Evolutionary conservation across 2,329 filamentous ascomycete genomes (phyloP).

Genomic region (Parafenestella ontariensis): DNA sequence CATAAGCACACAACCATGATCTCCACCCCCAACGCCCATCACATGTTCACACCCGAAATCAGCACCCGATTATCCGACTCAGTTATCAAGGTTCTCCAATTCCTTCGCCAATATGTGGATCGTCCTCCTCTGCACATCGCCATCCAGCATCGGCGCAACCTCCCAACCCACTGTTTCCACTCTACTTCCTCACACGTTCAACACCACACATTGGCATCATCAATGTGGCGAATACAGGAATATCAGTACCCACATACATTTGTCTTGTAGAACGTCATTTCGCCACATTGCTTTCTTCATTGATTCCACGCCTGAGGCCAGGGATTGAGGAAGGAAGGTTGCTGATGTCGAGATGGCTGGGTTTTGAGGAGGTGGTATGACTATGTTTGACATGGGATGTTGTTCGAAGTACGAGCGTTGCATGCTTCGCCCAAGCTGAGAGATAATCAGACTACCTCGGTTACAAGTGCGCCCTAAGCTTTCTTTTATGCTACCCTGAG

Average conservation of each 20-base stretch:
- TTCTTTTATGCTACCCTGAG: no score
- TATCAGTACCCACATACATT: not conserved
- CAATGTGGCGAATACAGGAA: no score
- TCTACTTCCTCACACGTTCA: not conserved
- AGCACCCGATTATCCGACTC: not conserved
- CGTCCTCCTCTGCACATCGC: no score
- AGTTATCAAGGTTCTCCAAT: not conserved
- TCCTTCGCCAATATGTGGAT: not conserved
- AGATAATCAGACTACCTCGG: no score
- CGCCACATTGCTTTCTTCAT: constrained; percentile 12
- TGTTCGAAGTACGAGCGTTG: no score
- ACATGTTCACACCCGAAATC: no score
- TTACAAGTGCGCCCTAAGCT: no score
- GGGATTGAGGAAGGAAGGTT: constrained; percentile 5
- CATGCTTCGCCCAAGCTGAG: not conserved
- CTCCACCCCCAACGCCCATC: not conserved
- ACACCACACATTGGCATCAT: not conserved
- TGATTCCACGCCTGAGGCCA: not conserved
- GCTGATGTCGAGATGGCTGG: no score
- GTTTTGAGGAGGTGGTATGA: not conserved
- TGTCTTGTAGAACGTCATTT: not conserved
- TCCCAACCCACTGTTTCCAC: no score
- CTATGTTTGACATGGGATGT: no score
- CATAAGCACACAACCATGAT: not conserved
- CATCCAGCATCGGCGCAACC: no score